phyloP scores from a whole-genome alignment of 139 green algal genomes.

The Choricystis sp. region DNA sequence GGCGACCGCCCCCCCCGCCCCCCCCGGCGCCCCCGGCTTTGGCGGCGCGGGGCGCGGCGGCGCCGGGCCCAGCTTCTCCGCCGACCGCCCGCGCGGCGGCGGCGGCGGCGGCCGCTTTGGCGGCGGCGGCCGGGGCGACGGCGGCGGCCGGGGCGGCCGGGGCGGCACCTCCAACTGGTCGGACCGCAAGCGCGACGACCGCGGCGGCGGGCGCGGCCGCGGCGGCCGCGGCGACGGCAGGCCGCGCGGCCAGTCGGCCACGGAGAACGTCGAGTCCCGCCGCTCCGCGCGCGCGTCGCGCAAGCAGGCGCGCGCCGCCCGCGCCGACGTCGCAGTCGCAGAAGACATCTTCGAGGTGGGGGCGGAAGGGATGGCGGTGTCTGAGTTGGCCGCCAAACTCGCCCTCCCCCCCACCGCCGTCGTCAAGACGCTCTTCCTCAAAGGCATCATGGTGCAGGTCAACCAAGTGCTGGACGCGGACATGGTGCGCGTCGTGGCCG shows the following conservation, averaged over 20 bases:
- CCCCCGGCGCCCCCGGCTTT: no score
- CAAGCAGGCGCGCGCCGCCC: conserved; percentile 22
- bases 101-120: neutral
- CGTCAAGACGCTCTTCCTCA: conserved; percentile 89
- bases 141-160: neutral
- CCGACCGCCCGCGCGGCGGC: neutral
- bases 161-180: neutral
- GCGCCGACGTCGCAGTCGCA: conserved; percentile 22
- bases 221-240: neutral
- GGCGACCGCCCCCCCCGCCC: no score
- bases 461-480: conserved; percentile 66
- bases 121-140: neutral
- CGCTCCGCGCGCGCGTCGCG: conserved; percentile 29
- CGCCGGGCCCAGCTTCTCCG: no score
- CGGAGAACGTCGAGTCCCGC: conserved; percentile 9
- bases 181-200: neutral
- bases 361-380: conserved; percentile 68
- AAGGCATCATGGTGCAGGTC: conserved; percentile 80
- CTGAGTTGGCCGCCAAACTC: conserved; percentile 59
- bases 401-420: conserved; percentile 65
- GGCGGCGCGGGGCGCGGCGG: no score
- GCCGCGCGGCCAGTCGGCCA: neutral
- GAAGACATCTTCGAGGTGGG: conserved; percentile 92
- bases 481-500: conserved; percentile 23
- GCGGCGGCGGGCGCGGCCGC: neutral